Evolutionary conservation across 2,329 filamentous ascomycete genomes (phyloP).

Genomic region (Ceratocystis variospora): DNA sequence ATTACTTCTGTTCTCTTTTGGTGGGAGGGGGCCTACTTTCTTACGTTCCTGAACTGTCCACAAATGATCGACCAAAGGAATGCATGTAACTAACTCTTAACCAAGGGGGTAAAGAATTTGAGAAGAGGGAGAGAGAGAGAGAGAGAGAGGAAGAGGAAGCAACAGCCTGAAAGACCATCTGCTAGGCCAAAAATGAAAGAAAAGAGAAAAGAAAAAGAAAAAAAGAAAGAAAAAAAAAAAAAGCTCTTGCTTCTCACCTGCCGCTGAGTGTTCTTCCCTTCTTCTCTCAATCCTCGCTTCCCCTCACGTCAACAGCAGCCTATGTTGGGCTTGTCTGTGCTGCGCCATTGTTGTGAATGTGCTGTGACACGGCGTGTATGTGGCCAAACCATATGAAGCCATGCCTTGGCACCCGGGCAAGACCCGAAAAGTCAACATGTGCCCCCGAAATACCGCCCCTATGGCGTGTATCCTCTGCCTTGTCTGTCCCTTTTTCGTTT

Average conservation of each 20-base stretch:
- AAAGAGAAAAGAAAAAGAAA: too few relatives aligned
- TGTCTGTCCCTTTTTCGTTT: background rate
- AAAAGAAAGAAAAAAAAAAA: too few relatives aligned
- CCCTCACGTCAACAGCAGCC: background rate
- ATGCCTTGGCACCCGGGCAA: too few relatives aligned
- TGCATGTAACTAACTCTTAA: background rate
- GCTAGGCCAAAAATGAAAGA: too few relatives aligned
- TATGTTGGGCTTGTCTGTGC: too few relatives aligned
- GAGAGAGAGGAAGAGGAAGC: background rate
- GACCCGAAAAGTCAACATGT: too few relatives aligned
- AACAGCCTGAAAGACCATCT: too few relatives aligned
- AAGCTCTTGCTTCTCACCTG: background rate
- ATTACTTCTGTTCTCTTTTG: background rate
- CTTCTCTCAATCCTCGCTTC: background rate
- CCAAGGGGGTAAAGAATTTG: background rate
- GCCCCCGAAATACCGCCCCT: too few relatives aligned
- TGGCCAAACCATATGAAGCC: too few relatives aligned
- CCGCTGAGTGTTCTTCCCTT: background rate
- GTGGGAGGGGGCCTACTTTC: background rate
- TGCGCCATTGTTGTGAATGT: too few relatives aligned
- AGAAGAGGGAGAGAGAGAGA: background rate
- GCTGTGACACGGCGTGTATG: too few relatives aligned
- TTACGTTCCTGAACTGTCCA: background rate
- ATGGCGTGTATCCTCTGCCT: background rate
- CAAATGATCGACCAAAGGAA: conserved; percentile 1